Evolutionary conservation across 495 filamentous ascomycete species (phyloP).

Genomic region (Daldinia bambusicola): DNA sequence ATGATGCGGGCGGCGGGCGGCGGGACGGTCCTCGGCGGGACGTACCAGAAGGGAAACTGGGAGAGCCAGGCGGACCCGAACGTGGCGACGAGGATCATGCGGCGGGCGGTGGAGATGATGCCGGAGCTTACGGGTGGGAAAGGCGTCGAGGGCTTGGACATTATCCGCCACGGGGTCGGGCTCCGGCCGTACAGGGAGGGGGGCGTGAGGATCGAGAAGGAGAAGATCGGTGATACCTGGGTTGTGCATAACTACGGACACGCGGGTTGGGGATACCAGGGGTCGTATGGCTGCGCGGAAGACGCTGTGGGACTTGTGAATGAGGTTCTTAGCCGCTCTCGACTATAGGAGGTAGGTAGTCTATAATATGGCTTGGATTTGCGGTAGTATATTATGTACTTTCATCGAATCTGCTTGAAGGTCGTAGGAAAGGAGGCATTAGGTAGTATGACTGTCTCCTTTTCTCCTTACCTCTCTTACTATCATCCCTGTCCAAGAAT

Average conservation of each 20-base stretch:
- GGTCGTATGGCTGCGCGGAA: slow-evolving; percentile 83
- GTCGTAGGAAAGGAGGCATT: background rate
- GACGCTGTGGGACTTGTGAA: slow-evolving; percentile 76
- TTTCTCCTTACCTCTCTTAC: background rate
- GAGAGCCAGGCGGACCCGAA: slow-evolving; percentile 84
- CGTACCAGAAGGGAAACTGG: slow-evolving; percentile 85
- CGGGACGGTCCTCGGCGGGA: slow-evolving; percentile 86
- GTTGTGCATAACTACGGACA: slow-evolving; percentile 98
- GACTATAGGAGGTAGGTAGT: slow-evolving; percentile 7
- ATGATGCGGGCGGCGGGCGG: slow-evolving; percentile 88
- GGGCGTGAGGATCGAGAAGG: slow-evolving; percentile 85
- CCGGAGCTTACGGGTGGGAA: slow-evolving; percentile 79
- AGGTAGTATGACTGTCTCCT: background rate
- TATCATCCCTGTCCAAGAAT: no score
- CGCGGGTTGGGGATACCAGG: slow-evolving; percentile 92
- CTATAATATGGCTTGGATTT: background rate
- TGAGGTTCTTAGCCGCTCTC: slow-evolving; percentile 52
- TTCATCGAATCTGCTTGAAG: background rate
- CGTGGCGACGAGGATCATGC: slow-evolving; percentile 88
- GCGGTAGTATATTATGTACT: background rate
- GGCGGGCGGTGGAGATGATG: slow-evolving; percentile 74
- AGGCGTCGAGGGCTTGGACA: slow-evolving; percentile 79
- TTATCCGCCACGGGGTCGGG: slow-evolving; percentile 92
- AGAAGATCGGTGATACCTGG: slow-evolving; percentile 72
- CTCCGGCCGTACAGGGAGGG: slow-evolving; percentile 78